Conservation (phyloP, 1,139 yeast species). For the Lodderomyces theae region DNA sequence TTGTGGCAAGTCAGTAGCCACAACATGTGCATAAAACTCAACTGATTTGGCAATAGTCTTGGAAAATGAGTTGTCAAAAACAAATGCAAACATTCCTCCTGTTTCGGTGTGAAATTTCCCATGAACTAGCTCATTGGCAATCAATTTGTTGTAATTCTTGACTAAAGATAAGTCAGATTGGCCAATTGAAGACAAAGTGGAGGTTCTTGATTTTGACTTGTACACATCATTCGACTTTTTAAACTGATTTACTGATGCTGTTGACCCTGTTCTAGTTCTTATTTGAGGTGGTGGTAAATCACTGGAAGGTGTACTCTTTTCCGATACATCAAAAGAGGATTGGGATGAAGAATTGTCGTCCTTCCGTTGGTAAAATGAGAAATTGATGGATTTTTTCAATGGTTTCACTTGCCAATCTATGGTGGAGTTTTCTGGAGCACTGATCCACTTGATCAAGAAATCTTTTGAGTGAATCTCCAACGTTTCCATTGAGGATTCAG, state of each 20-base stretch:
- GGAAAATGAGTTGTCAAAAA: slow-evolving; percentile 89
- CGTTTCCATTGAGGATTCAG: slow-evolving; percentile 45
- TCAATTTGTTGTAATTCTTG: slow-evolving; percentile 48
- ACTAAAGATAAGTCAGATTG: slow-evolving; percentile 39
- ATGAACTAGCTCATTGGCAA: slow-evolving; percentile 54
- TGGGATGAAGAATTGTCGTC: slow-evolving; percentile 18
- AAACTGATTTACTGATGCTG: slow-evolving; percentile 38
- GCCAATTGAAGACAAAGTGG: slow-evolving; percentile 32
- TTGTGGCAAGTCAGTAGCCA: slow-evolving; percentile 5
- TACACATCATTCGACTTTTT: slow-evolving; percentile 33
- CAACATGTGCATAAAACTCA: slow-evolving; percentile 57
- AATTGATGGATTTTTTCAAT: slow-evolving; percentile 73
- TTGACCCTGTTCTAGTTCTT: slow-evolving; percentile 33
- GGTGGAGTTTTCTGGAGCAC: slow-evolving; percentile 62
- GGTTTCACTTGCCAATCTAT: slow-evolving; percentile 85
- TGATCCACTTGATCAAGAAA: slow-evolving; percentile 87
- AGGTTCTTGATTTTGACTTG: slow-evolving; percentile 36
- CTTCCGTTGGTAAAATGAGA: slow-evolving; percentile 54
- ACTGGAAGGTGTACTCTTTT: slow-evolving; percentile 2
- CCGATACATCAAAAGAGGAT: slow-evolving; percentile 4
- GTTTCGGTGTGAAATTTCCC: slow-evolving; percentile 57
- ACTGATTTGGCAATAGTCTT: slow-evolving; percentile 82
- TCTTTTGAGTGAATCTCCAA: slow-evolving; percentile 87
- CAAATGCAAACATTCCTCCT: slow-evolving; percentile 78
- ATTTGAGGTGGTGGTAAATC: slow-evolving; percentile 4